Evolutionary conservation across 2,329 filamentous ascomycete genomes (phyloP).

Genomic region (Bipolaris zeicola): DNA sequence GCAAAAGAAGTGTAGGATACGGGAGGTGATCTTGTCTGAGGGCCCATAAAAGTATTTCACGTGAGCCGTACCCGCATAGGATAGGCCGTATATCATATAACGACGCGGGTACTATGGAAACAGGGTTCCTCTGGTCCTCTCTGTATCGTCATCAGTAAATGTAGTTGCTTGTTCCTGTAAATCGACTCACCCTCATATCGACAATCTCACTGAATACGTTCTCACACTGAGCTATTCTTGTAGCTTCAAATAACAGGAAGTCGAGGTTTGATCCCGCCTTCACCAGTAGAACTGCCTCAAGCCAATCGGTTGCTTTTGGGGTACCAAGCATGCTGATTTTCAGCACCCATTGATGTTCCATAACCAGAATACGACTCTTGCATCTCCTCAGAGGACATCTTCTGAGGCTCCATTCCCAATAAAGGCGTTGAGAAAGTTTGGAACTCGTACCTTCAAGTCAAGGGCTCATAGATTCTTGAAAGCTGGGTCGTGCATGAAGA

Average conservation of each 20-base stretch:
- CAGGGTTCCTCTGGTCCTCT: slow-evolving; percentile 27
- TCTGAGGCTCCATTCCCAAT: slow-evolving; percentile 13
- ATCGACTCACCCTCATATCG: slow-evolving; percentile 23
- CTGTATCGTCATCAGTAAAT: slow-evolving; percentile 8
- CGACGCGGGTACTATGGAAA: slow-evolving; percentile 19
- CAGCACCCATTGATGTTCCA: slow-evolving; percentile 1
- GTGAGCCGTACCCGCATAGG: no score
- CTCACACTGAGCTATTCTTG: slow-evolving; percentile 7
- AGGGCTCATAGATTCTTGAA: not conserved
- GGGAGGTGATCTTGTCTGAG: no score
- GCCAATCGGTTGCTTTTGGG: slow-evolving; percentile 28
- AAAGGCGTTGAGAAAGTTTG: slow-evolving; percentile 13
- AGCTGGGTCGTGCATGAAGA: not conserved
- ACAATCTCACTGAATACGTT: slow-evolving; percentile 19
- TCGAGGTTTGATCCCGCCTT: slow-evolving; percentile 18
- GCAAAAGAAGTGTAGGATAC: not conserved
- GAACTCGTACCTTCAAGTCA: not conserved
- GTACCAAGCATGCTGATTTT: slow-evolving; percentile 27
- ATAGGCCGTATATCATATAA: slow-evolving; percentile 19
- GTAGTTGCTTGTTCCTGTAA: not conserved
- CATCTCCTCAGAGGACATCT: slow-evolving; percentile 20
- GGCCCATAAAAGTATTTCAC: not conserved
- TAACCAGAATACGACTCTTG: slow-evolving; percentile 1
- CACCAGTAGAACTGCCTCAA: slow-evolving; percentile 16
- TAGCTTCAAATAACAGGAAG: slow-evolving; percentile 23